Evolutionary conservation across 2,329 filamentous ascomycete species (phyloP).

Genomic region (Trichoderma guizhouense): DNA sequence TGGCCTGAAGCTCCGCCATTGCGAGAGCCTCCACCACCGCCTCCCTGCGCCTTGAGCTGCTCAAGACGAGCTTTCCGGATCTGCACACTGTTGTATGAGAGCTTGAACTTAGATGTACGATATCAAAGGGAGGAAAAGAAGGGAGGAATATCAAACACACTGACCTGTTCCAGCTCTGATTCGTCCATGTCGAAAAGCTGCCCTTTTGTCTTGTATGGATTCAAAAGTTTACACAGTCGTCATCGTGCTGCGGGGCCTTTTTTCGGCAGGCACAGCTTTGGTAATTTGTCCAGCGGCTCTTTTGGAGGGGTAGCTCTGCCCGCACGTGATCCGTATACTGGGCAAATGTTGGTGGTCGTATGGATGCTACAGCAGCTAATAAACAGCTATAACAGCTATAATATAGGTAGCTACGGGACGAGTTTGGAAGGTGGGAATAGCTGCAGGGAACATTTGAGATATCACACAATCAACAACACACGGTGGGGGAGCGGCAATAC

Average conservation of each 20-base stretch:
- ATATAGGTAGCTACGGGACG: background rate
- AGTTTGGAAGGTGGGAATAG: background rate
- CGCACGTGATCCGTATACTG: background rate
- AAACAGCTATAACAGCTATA: background rate
- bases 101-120: background rate
- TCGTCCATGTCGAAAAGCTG: constrained; percentile 38
- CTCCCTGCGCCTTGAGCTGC: constrained; percentile 77
- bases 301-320: background rate
- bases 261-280: background rate
- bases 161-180: constrained; percentile 36
- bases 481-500: background rate
- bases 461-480: background rate
- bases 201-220: background rate
- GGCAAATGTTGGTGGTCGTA: background rate
- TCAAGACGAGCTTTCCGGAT: constrained; percentile 90
- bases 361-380: background rate
- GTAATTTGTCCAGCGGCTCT: background rate
- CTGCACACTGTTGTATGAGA: constrained; percentile 40
- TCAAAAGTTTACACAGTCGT: background rate
- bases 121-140: constrained; percentile 16
- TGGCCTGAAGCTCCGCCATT: constrained; percentile 40
- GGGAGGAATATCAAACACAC: background rate
- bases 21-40: constrained; percentile 45
- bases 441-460: background rate
- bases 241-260: background rate